phyloP scores from a whole-genome alignment of 441 rosid species.

The Lepidium campestre region DNA sequence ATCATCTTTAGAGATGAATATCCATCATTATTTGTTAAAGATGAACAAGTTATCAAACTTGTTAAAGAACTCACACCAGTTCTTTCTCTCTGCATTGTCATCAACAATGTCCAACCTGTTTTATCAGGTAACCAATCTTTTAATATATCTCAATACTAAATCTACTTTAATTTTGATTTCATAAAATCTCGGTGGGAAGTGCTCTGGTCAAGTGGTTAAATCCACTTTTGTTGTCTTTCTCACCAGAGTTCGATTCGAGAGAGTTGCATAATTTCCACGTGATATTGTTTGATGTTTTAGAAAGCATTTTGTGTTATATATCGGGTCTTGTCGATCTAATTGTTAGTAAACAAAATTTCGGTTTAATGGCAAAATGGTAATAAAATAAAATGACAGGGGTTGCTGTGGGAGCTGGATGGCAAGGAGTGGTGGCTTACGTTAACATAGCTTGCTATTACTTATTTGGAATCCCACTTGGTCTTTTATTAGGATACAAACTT shows the following conservation, averaged over 20 bases:
- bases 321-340: too few species aligned
- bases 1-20: constrained; percentile 36
- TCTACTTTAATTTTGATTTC: too few species aligned
- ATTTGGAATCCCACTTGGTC: constrained; percentile 55
- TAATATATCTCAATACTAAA: background rate
- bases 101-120: constrained; percentile 71
- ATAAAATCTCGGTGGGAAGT: too few species aligned
- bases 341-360: too few species aligned
- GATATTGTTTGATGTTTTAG: too few species aligned
- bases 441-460: constrained; percentile 50
- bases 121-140: constrained; percentile 55
- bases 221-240: too few species aligned
- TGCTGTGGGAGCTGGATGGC: constrained; percentile 76
- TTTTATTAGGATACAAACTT: constrained; percentile 39
- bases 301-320: too few species aligned
- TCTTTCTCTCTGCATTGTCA: constrained; percentile 53
- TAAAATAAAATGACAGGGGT: constrained; percentile 25
- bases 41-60: constrained; percentile 38
- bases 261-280: too few species aligned
- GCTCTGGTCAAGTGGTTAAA: too few species aligned
- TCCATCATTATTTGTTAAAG: constrained; percentile 51
- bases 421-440: constrained; percentile 51
- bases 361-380: background rate
- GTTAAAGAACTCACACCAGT: constrained; percentile 70
- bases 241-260: too few species aligned